Base-by-base conservation (phyloP, 2,329 filamentous ascomycete species). In the Colletotrichum spinosum region DNA sequence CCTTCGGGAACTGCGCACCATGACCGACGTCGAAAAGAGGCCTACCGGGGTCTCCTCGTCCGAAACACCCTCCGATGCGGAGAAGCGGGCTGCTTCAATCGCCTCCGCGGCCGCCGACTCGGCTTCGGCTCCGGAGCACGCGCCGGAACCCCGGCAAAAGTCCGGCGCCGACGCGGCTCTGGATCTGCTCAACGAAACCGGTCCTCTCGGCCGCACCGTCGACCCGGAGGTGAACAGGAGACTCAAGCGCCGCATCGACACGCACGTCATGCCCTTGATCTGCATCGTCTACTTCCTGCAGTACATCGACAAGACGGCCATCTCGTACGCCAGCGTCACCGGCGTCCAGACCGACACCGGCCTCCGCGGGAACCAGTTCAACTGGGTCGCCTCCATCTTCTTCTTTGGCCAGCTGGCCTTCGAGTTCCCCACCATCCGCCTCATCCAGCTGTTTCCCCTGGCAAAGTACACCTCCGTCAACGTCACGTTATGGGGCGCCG, bases 221-320 rank as follows among this genome's bases (percentile, higher is more conserved):
- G 69, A 72, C 42, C 68, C 66, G 2, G 68, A 68, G 33, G 55
- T 69, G 35, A 71, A 70, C 12, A 76, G 74, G 35, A 74, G 73
- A 5, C 80, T 87, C 2, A 67, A 88, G 60, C 77, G 80, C 33
- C 88, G 87, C 71, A 88, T 89, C 64, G 87, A 89, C 71, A 76
- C 75, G 68, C 76, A 77, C 15, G 75, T 89, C 10, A 82, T 89
- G n/a, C 85, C 87, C 0, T 73, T 89, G 8, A 74, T 89, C 8
- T 88, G 88, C 65, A 69, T 83, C 45, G 87, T 83, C 0, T 89
- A 89, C 70, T 83, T 84, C 74, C 72, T 89, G 65, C 86, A 87
- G 70, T 88, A 88, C 66, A 86, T 89, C 78, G 87, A 89, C 73
- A 89, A 89, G 71, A 82, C 82, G 2, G 85, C 85, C 60, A 73